A percentile compares a stretch with the other conserved stretches of the same genome.
phyloP scores from a whole-genome alignment of 768 basidiomycete species.

The Boletus eberwhitei region DNA sequence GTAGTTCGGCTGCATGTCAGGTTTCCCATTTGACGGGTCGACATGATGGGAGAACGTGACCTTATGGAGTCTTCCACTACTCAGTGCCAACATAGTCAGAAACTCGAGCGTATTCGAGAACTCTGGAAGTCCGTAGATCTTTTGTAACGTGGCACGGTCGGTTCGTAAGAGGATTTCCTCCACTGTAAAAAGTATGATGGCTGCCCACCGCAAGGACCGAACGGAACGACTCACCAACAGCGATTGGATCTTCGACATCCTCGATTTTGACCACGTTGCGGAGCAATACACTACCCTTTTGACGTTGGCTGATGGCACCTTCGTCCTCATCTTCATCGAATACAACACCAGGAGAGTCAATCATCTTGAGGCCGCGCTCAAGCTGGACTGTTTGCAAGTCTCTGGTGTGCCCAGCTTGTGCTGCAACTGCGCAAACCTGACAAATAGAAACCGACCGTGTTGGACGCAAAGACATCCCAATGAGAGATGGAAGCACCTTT shows the following conservation, averaged over 20 bases:
- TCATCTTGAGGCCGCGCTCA: slow-evolving; percentile 86
- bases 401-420: slow-evolving; percentile 92
- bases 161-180: slow-evolving; percentile 83
- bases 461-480: background rate
- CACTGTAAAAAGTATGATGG: slow-evolving; percentile 44
- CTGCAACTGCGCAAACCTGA: slow-evolving; percentile 89
- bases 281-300: slow-evolving; percentile 60
- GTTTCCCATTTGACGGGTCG: background rate
- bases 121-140: slow-evolving; percentile 81
- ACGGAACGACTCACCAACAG: slow-evolving; percentile 58
- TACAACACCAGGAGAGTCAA: slow-evolving; percentile 98
- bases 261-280: slow-evolving; percentile 90
- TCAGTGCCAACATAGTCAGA: slow-evolving; percentile 84
- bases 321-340: slow-evolving; percentile 75
- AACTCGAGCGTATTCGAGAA: slow-evolving; percentile 76
- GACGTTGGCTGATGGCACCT: slow-evolving; percentile 44
- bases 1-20: background rate
- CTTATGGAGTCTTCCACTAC: slow-evolving; percentile 80
- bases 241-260: slow-evolving; percentile 85
- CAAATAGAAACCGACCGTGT: background rate
- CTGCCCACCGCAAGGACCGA: too few species aligned
- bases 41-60: slow-evolving; percentile 32
- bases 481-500: slow-evolving; percentile 47
- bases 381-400: slow-evolving; percentile 88
- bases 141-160: slow-evolving; percentile 64